Conservation (phyloP, 108 stramenopile species). For the Mayamaea pseudoterrestris region DNA sequence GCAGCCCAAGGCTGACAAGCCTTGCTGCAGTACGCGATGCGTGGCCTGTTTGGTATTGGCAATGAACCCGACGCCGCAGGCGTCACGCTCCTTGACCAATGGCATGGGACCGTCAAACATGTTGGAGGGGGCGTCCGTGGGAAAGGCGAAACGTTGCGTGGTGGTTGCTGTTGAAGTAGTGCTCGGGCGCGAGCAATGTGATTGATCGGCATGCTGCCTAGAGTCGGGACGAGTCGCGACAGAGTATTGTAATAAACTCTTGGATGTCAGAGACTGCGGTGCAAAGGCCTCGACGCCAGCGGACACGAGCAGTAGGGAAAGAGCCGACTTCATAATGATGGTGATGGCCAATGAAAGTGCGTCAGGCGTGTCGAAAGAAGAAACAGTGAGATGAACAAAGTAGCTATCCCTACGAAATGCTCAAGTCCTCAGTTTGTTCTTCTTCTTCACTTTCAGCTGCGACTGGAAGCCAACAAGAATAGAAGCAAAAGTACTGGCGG, state of each 20-base stretch:
- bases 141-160: constrained; percentile 26
- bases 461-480: too few species aligned
- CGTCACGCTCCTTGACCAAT: constrained; percentile 84
- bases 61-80: constrained; percentile 96
- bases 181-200: too few species aligned
- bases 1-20: constrained; percentile 65
- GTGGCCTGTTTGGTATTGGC: constrained; percentile 64
- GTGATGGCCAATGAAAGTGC: neutral
- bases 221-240: too few species aligned
- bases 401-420: too few species aligned
- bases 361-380: neutral
- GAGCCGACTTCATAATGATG: neutral
- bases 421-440: too few species aligned
- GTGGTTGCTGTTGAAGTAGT: neutral
- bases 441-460: too few species aligned
- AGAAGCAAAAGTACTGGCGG: too few species aligned
- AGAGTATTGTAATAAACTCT: neutral
- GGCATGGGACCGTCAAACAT: constrained; percentile 78
- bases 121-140: constrained; percentile 20
- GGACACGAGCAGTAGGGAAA: neutral
- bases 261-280: neutral
- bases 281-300: neutral
- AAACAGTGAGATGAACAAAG: neutral
- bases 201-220: too few species aligned
- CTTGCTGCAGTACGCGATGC: constrained; percentile 61